Base-by-base conservation (phyloP, 2,329 filamentous ascomycete species). In the Trichoderma sp. region DNA sequence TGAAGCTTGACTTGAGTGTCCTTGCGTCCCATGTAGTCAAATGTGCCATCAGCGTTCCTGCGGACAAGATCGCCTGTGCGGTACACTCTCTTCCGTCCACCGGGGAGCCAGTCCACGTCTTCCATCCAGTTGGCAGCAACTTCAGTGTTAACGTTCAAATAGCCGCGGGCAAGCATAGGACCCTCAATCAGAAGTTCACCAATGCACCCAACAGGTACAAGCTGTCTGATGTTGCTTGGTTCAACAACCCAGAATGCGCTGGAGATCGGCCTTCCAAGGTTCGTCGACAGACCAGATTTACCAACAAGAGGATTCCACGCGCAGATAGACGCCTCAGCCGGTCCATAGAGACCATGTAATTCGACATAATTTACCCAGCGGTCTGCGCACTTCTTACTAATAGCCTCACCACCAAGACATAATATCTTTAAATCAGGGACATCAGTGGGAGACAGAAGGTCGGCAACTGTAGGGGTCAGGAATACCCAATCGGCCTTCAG, bases 171-270 rank as follows among this genome's bases (percentile, higher is more conserved):
- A 15, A 74, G 69, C 12, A 70, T 68, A 15, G 69, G 68, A 5
- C 71, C 72, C 39, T 73, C 70, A 35, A 74, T 70, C 2, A 73
- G 59, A 4, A 73, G 67, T 50, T 74, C 72, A 3, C 72, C 72
- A 8, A 72, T 29, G 7, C 64, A 64, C 9, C 69, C 67, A 57
- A 73, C 65, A 3, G 72, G 67, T 0, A 71, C 70, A 13, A 73
- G 67, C 10, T 67, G 32, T 17, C 69, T 37, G 35, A 60, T 27
- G 6, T 71, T 54, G 13, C 70, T 61, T 5, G 72, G 54, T 25
- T 67, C 53, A 27, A 73, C 68, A 10, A 73, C 70, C 72, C 72
- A 73, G 27, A 67, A 70, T 17, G 68, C 65, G 19, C 65, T 68
- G 12, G 57, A 68, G 5, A 68, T 45, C 0, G 70, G 68, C 3